A percentile compares a stretch with the other conserved stretches of the same genome.
Evolutionary conservation across 306 rosid species (phyloP).

Genomic region (Fragaria ananassa): DNA sequence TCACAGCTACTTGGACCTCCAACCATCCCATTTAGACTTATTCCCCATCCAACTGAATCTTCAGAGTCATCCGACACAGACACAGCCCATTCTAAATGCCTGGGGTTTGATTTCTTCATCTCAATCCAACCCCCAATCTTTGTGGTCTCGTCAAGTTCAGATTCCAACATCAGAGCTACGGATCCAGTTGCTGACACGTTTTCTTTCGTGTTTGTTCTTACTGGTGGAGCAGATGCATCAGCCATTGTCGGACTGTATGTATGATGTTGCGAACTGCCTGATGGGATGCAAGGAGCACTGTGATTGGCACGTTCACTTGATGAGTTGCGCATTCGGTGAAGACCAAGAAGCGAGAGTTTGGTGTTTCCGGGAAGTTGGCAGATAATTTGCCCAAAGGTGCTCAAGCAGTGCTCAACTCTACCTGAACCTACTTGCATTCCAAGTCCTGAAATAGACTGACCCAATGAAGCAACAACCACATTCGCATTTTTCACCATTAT

Average conservation of each 20-base stretch:
- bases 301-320: slow-evolving; percentile 32
- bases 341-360: slow-evolving; percentile 68
- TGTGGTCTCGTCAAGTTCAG: slow-evolving; percentile 57
- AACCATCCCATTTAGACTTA: slow-evolving; percentile 52
- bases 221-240: slow-evolving; percentile 26
- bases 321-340: slow-evolving; percentile 41
- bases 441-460: slow-evolving; percentile 52
- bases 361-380: slow-evolving; percentile 59
- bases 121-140: slow-evolving; percentile 84
- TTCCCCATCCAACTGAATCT: slow-evolving; percentile 82
- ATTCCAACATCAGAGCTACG: slow-evolving; percentile 56
- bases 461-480: slow-evolving; percentile 63
- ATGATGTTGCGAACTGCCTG: slow-evolving; percentile 22
- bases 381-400: slow-evolving; percentile 66
- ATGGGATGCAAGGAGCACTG: slow-evolving; percentile 50
- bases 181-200: slow-evolving; percentile 35
- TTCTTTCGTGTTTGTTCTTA: slow-evolving; percentile 20
- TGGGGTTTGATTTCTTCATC: slow-evolving; percentile 50
- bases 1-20: slow-evolving; percentile 37
- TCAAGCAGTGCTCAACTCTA: slow-evolving; percentile 35
- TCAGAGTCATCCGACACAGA: slow-evolving; percentile 61
- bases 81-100: slow-evolving; percentile 51
- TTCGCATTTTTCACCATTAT: slow-evolving; percentile 67
- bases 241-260: slow-evolving; percentile 28
- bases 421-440: slow-evolving; percentile 30